Percentiles rank a stretch among this genome's conserved stretches.
phyloP scores from a whole-genome alignment of 2,329 filamentous ascomycete genomes.

The Escovopsis sp. region DNA sequence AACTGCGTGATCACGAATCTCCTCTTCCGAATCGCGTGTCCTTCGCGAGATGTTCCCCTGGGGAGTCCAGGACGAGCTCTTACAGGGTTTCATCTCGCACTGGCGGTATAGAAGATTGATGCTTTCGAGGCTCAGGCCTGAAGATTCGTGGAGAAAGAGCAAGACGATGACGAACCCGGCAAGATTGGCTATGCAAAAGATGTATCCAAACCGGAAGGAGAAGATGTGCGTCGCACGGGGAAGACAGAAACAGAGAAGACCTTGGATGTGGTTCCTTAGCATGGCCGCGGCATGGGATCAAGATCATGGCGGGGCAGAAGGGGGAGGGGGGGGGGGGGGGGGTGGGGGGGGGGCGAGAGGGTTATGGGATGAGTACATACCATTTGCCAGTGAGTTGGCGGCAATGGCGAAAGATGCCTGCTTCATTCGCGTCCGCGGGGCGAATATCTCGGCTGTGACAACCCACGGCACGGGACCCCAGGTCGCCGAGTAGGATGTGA shows the following conservation, averaged over 20 bases:
- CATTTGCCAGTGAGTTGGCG: constrained; percentile 46
- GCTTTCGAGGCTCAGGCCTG: constrained; percentile 51
- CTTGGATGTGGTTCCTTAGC: too few species aligned
- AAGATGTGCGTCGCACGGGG: constrained; percentile 12
- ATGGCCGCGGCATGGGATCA: too few species aligned
- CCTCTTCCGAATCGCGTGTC: constrained; percentile 17
- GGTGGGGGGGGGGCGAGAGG: too few species aligned
- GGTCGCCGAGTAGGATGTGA: constrained; percentile 52
- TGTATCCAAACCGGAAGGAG: constrained; percentile 47
- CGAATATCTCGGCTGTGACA: constrained; percentile 51
- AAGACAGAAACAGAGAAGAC: neutral
- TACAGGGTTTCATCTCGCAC: constrained; percentile 41
- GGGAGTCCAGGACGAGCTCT: constrained; percentile 37
- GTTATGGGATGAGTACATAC: too few species aligned
- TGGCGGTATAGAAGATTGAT: constrained; percentile 57
- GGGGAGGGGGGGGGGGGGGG: too few species aligned
- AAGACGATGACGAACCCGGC: constrained; percentile 43
- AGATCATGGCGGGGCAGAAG: too few species aligned
- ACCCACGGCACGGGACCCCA: constrained; percentile 60
- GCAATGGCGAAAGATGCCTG: constrained; percentile 39
- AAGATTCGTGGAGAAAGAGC: constrained; percentile 55
- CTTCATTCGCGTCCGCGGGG: constrained; percentile 38
- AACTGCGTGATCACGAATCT: too few species aligned
- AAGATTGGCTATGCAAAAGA: constrained; percentile 49
- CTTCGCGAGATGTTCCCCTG: constrained; percentile 27